Conservation (phyloP, 805 yeast genomes). For the Hanseniaspora osmophila region DNA sequence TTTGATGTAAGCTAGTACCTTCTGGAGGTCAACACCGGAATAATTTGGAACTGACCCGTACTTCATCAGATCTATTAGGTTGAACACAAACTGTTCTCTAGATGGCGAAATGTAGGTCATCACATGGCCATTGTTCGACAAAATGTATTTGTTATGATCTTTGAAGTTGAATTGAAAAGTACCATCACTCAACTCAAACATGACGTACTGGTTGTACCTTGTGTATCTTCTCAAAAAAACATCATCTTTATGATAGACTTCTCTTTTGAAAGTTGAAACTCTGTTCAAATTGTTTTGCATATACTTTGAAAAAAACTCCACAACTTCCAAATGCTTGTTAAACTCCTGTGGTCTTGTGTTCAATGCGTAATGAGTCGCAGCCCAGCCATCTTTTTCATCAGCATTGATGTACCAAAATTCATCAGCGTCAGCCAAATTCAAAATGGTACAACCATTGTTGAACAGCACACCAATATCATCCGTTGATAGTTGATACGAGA, state of each 20-base stretch:
- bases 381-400: constrained; percentile 38
- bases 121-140: constrained; percentile 61
- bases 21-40: constrained; percentile 30
- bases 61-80: constrained; percentile 34
- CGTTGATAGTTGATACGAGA: constrained; percentile 81
- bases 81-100: constrained; percentile 55
- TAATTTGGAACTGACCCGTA: constrained; percentile 34
- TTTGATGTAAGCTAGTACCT: constrained; percentile 43
- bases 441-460: constrained; percentile 70
- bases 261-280: constrained; percentile 42
- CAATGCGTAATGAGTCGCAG: constrained; percentile 32
- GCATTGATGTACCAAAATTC: constrained; percentile 51
- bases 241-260: constrained; percentile 42
- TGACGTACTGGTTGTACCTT: constrained; percentile 64
- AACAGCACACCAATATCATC: constrained; percentile 85
- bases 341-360: constrained; percentile 32
- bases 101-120: constrained; percentile 73
- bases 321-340: constrained; percentile 65
- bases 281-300: constrained; percentile 84
- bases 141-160: constrained; percentile 81
- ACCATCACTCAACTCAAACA: constrained; percentile 90
- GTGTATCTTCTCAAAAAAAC: constrained; percentile 73
- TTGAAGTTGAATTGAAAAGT: constrained; percentile 87
- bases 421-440: constrained; percentile 51
- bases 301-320: constrained; percentile 77